A percentile compares a stretch with the other conserved stretches of the same genome.
Conservation (phyloP, 140 eudicot species). For the Bidens hawaiensis region DNA sequence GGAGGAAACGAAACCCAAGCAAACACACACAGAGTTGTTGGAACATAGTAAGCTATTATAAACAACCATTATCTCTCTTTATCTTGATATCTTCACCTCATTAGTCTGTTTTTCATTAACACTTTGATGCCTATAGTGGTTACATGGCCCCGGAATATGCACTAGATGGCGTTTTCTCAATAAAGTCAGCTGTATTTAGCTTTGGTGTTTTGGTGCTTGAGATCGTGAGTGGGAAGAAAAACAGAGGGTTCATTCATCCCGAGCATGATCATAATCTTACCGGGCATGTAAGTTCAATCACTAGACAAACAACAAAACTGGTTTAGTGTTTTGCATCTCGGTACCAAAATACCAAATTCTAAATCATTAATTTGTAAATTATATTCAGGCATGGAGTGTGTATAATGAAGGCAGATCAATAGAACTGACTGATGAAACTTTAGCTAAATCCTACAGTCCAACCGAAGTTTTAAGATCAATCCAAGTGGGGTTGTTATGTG, state of each 20-base stretch:
- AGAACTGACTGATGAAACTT: constrained; percentile 16
- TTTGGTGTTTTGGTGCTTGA: constrained; percentile 29
- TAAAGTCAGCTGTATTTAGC: constrained; percentile 33
- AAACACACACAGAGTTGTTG: constrained; percentile 38
- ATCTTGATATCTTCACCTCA: neutral
- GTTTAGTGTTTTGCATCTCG: neutral
- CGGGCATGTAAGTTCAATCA: constrained; percentile 1
- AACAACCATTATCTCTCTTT: neutral
- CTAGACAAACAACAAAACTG: neutral
- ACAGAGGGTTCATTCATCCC: constrained; percentile 16
- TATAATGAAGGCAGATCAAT: neutral
- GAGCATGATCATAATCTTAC: constrained; percentile 17
- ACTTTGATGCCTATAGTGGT: constrained; percentile 13
- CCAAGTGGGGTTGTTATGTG: constrained; percentile 24
- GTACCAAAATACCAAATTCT: neutral
- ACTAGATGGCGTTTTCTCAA: constrained; percentile 17
- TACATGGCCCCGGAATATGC: constrained; percentile 38
- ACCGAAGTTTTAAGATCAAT: constrained; percentile 22
- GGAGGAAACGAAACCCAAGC: constrained; percentile 34
- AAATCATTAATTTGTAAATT: neutral
- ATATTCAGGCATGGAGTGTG: no score
- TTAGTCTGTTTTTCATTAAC: neutral
- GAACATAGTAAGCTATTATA: constrained; percentile 36
- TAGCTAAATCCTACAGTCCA: constrained; percentile 4
- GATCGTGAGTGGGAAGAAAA: constrained; percentile 21